Evolutionary conservation across 345 rosid genomes (phyloP), one percentile per base, ranked within the genome.

Genomic region (Crucihimalaya himalaica): DNA sequence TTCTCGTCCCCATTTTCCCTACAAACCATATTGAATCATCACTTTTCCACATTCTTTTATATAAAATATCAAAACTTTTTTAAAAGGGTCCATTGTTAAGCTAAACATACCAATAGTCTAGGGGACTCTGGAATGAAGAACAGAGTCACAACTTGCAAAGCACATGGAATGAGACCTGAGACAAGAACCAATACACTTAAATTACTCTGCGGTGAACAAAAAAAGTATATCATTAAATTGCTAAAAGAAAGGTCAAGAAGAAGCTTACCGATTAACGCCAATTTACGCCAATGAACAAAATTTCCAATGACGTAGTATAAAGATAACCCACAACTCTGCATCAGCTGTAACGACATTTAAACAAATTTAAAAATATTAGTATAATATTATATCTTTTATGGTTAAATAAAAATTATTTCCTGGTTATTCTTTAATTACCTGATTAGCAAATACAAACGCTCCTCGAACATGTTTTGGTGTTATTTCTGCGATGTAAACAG

Each of bases 41-140:
- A 58, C 56, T 64, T 40, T 48, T 21, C 2, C 37, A 37, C 32
- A 53, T 11, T 20, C 34, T 4, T 52, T 28, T 8, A 3, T 18
- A 7, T 6, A 71, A 12, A 28, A 51, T 11, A 48, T 50, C 1
- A 18, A 42, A 73, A 54, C 1, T 5, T 40, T 40, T 5, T 5
- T 0, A 5, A 57, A 71, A 47, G 23, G 58, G 57, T 46, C 1
- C 25, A 61, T 48, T 40, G 45, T 12, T 57, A 37, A 57, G 19
- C 5, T 39, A 37, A 71, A 52, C 71, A 52, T 67, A 78, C 81
- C 81, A 86, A 47, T 73, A 84, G 76, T 76, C 87, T 81, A 19
- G 90, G 90, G 34, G 91, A 86, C 58, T 86, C 91, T 10, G 91
- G 86, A 32, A 86, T 78, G 77, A 84, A 80, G 66, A 81, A 81